A percentile compares a stretch with the other conserved stretches of the same genome.
phyloP scores from a whole-genome alignment of 257 asterid species.

The Cordia subcordata region DNA sequence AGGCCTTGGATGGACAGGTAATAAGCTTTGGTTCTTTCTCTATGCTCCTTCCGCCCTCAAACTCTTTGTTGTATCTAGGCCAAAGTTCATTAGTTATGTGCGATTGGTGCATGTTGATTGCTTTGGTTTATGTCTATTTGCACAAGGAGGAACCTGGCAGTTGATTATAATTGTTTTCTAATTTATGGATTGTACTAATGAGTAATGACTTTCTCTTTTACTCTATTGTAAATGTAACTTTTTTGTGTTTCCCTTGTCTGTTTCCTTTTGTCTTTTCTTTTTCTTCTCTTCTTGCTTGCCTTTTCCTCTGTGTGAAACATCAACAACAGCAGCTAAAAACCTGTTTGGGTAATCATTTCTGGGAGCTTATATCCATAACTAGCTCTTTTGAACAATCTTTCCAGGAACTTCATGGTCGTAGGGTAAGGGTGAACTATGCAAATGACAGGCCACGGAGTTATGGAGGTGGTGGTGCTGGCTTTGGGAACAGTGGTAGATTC shows the following conservation, averaged over 20 bases:
- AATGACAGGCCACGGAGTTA: constrained; percentile 49
- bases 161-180: too few relatives aligned
- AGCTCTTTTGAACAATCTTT: constrained; percentile 7
- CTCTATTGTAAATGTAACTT: too few relatives aligned
- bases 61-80: neutral
- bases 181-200: neutral
- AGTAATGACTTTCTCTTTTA: too few relatives aligned
- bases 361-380: neutral
- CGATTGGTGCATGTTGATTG: too few relatives aligned
- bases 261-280: too few relatives aligned
- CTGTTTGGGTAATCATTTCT: too few relatives aligned
- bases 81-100: neutral
- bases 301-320: too few relatives aligned
- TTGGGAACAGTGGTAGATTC: constrained; percentile 5
- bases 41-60: neutral
- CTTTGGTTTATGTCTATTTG: too few relatives aligned
- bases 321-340: too few relatives aligned
- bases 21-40: neutral
- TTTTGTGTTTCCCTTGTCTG: too few relatives aligned
- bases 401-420: constrained; percentile 83
- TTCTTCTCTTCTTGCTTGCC: too few relatives aligned
- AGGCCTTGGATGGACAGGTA: constrained; percentile 87
- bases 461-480: constrained; percentile 10
- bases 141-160: too few relatives aligned
- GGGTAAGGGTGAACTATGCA: constrained; percentile 60